Percentiles rank a stretch among this genome's conserved stretches.
phyloP scores from a whole-genome alignment of 2,329 filamentous ascomycete species.

The Neospermospora avenae region DNA sequence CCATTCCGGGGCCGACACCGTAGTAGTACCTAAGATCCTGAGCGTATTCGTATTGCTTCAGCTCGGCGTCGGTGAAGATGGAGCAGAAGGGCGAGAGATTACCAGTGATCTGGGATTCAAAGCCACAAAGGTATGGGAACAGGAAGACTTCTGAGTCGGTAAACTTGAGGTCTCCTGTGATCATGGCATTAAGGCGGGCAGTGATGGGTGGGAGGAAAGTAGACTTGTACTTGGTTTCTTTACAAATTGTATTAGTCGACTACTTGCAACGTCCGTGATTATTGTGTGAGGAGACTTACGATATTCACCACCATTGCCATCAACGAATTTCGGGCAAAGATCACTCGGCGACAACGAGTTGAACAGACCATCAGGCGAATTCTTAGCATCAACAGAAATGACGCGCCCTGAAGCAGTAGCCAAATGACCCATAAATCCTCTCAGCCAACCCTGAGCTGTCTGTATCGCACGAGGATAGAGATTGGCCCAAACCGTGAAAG shows the following conservation, averaged over 20 bases:
- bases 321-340: constrained; percentile 56
- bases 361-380: constrained; percentile 50
- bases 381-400: constrained; percentile 54
- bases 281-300: constrained; percentile 9
- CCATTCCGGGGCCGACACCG: constrained; percentile 54
- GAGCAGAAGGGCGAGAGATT: constrained; percentile 59
- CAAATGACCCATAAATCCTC: constrained; percentile 57
- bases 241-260: not conserved
- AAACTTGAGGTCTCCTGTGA: constrained; percentile 53
- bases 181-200: constrained; percentile 50
- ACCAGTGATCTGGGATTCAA: constrained; percentile 66
- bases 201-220: constrained; percentile 52
- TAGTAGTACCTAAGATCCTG: constrained; percentile 70
- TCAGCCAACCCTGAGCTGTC: constrained; percentile 58
- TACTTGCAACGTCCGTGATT: not conserved
- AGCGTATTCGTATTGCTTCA: constrained; percentile 62
- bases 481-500: constrained; percentile 62
- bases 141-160: constrained; percentile 50
- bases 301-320: constrained; percentile 48
- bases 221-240: constrained; percentile 41
- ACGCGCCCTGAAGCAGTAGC: constrained; percentile 52
- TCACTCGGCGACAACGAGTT: constrained; percentile 63
- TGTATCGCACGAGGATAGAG: constrained; percentile 62
- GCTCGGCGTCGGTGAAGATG: constrained; percentile 59
- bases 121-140: constrained; percentile 69